Evolutionary conservation across 192 early-diverging fungal genomes (phyloP).

Genomic region (Mortierella claussenii): DNA sequence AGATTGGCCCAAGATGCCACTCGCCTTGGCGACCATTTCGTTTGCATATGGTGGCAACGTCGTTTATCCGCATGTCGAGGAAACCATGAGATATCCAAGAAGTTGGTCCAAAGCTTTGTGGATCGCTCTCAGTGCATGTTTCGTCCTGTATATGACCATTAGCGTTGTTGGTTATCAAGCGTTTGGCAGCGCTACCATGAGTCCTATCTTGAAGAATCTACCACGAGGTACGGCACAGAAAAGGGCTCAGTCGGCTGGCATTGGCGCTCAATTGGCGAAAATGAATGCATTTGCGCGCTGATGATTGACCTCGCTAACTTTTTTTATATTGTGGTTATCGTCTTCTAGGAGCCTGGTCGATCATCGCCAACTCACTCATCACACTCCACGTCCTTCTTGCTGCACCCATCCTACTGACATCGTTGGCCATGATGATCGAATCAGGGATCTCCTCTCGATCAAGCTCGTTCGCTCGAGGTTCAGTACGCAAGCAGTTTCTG

Average conservation of each 20-base stretch:
- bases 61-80: constrained; percentile 84
- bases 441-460: constrained; percentile 61
- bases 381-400: constrained; percentile 83
- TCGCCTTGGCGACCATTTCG: constrained; percentile 74
- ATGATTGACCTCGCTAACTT: too few species aligned
- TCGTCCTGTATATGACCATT: constrained; percentile 72
- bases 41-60: constrained; percentile 83
- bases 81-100: constrained; percentile 75
- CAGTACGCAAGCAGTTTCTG: constrained; percentile 59
- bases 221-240: constrained; percentile 39
- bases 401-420: constrained; percentile 78
- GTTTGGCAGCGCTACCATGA: constrained; percentile 70
- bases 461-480: constrained; percentile 17
- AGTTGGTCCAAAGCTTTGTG: constrained; percentile 72
- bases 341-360: constrained; percentile 59
- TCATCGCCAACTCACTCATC: constrained; percentile 75
- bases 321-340: background rate
- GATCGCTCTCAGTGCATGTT: constrained; percentile 66
- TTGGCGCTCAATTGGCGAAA: too few species aligned
- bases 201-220: constrained; percentile 75
- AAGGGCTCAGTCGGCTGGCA: too few species aligned
- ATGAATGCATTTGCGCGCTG: too few species aligned
- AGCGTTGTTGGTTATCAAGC: constrained; percentile 76
- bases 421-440: constrained; percentile 67
- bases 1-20: constrained; percentile 64